Evolutionary conservation across 1,284 basidiomycete genomes (phyloP).

Genomic region (Trametes sp.): DNA sequence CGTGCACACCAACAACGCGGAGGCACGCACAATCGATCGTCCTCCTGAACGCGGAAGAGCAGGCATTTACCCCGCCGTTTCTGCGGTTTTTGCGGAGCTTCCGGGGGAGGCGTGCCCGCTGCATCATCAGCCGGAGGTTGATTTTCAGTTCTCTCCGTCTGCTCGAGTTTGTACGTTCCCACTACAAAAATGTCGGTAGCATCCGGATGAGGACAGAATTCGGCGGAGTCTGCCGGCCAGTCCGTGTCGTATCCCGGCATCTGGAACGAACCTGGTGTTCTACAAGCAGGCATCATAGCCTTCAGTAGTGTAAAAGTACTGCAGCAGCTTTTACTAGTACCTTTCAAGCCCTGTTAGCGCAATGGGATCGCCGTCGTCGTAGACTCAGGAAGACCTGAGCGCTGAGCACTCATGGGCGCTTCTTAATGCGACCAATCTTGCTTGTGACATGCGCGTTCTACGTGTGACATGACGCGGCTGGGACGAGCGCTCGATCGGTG

Average conservation of each 20-base stretch:
- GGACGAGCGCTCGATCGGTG: slow-evolving; percentile 7
- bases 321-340: too few species aligned
- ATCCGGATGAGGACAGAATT: slow-evolving; percentile 81
- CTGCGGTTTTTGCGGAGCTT: slow-evolving; percentile 38
- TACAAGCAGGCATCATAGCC: too few species aligned
- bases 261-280: neutral
- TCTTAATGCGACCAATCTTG: neutral
- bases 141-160: slow-evolving; percentile 41
- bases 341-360: too few species aligned
- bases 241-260: slow-evolving; percentile 65
- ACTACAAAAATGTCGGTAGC: slow-evolving; percentile 78
- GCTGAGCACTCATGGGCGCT: neutral
- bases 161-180: slow-evolving; percentile 86
- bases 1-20: neutral
- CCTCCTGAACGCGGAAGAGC: slow-evolving; percentile 58
- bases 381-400: too few species aligned
- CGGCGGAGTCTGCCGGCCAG: slow-evolving; percentile 89
- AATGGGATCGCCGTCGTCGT: too few species aligned
- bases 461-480: slow-evolving; percentile 14
- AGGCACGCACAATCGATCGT: slow-evolving; percentile 32
- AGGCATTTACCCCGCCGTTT: slow-evolving; percentile 72
- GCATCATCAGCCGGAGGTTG: slow-evolving; percentile 18
- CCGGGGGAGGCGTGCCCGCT: slow-evolving; percentile 15
- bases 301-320: too few species aligned
- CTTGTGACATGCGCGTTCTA: slow-evolving; percentile 1